Evolutionary conservation across 2,329 filamentous ascomycete species (phyloP).

Genomic region (Penicillium decumbens): DNA sequence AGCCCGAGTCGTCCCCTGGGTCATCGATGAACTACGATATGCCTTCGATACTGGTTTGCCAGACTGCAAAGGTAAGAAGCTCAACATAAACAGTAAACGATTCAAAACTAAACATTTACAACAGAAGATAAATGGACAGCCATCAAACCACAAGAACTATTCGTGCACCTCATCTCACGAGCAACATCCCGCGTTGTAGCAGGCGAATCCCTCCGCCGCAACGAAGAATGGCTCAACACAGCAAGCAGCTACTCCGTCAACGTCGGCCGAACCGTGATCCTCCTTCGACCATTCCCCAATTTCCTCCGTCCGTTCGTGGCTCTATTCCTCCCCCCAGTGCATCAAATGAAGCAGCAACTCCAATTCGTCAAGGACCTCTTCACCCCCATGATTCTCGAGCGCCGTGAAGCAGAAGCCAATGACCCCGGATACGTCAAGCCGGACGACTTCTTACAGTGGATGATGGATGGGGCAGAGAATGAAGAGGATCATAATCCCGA

Average conservation of each 20-base stretch:
- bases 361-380: slow-evolving; percentile 33
- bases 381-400: slow-evolving; percentile 30
- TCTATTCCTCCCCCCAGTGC: slow-evolving; percentile 33
- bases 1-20: slow-evolving; percentile 24
- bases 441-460: slow-evolving; percentile 33
- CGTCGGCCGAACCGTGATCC: slow-evolving; percentile 29
- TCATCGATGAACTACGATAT: slow-evolving; percentile 26
- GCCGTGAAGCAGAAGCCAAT: slow-evolving; percentile 21
- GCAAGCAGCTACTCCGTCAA: slow-evolving; percentile 35
- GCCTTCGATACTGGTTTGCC: slow-evolving; percentile 24
- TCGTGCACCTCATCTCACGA: slow-evolving; percentile 36
- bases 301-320: slow-evolving; percentile 34
- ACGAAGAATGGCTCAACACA: slow-evolving; percentile 38
- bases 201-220: slow-evolving; percentile 34
- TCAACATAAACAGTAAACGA: not conserved
- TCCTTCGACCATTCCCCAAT: slow-evolving; percentile 34
- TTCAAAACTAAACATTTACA: not conserved
- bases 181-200: slow-evolving; percentile 41
- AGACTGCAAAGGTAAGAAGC: slow-evolving; percentile 20
- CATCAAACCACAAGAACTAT: slow-evolving; percentile 22
- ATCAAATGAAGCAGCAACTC: slow-evolving; percentile 29
- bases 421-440: slow-evolving; percentile 21
- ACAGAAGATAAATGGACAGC: slow-evolving; percentile 22
- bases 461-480: slow-evolving; percentile 28
- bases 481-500: slow-evolving; percentile 20